Base-by-base conservation (phyloP, 805 yeast species). In the Pichia membranifaciens region DNA sequence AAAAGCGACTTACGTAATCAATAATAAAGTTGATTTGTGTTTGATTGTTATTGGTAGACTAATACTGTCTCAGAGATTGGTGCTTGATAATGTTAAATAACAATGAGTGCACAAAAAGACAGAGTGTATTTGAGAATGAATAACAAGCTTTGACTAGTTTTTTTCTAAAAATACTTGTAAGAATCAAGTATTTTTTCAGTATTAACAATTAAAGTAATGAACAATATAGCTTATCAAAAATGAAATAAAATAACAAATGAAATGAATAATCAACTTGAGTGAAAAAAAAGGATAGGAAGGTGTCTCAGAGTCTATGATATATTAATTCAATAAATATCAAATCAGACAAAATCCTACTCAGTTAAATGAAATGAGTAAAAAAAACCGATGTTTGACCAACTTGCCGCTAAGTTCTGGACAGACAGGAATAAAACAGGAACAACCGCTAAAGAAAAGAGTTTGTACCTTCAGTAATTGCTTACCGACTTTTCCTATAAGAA, bases 241-340 rank as follows among this genome's bases (percentile, higher is more conserved):
- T 7, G 13, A 25, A 36, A 17, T 23, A 31, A 38, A 18, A 29
- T 18, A 18, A 17, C 25, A 38, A 20, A 29, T 10, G 32, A 20
- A 17, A 28, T 3, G 20, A 28, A 29, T 44, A 44, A 36, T 2
- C 15, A 8, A 37, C 21, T 15, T 37, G 40, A 7, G 39, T 33
- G 20, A 43, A 25, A 25, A 25, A 25, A 25, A 25, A 25, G 7
- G 29, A 10, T 25, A 25, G 29, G 29, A 25, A 25, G 10, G 29
- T 25, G 29, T 10, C 29, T 25, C 10, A 25, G 10, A 8, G 10
- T 25, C 10, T 17, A 21, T 43, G 50, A 48, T 48, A 48, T 48
- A 38, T 48, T 48, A 48, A 48, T 33, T 39, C 41, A 48, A 48
- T 48, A 48, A 48, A 48, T 48, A 48, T 43, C 50, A 48, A 41